Base-by-base conservation (phyloP, 2,329 filamentous ascomycete species). In the Nothophaeocryptopus gaeumannii region DNA sequence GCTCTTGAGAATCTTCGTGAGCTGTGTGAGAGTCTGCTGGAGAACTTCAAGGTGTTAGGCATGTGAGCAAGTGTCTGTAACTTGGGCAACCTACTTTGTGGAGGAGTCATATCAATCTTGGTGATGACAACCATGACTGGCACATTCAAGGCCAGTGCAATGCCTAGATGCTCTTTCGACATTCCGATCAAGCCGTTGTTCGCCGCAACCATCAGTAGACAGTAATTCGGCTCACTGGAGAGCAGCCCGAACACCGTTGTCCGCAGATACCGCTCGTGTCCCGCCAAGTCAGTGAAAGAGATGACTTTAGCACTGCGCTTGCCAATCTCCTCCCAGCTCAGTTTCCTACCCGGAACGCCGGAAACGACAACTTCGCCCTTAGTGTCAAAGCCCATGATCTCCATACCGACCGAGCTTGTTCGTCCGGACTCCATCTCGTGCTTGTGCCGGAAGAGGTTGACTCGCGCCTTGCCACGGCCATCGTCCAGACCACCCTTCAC, bases 251-350 rank as follows among this genome's bases (percentile, higher is more conserved):
- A 99, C 20, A 99, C 92, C 0, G 93, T 99, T 1, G 93, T 99
- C 31, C 93, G 83, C 42, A 99, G 77, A 67, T 99, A 99, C 43
- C 89, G 83, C 74, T 97, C 93, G 72, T 99, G 93, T 29, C 93
- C 93, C 5, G 93, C 93, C 58, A 99, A 75, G 69, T 99, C 93
- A 31, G 89, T 95, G 70, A 99, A 99, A 26, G 88, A 88, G 63
- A 97, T 96, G 44, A 99, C 91, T 76, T 99, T 99, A 43, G 92
- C 81, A 62, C 89, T 95, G 59, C 90, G 86, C 71, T 88, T 89
- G 46, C 93, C 93, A 65, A 99, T 96, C 69, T 99, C 93, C 69
- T 96, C 92, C 93, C 93, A 99, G 3, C 91, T 92, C 31, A 97
- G 75, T 72, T 86, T 89, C 68, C 93, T 82, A 1, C 90, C 92